Conservation (phyloP, 768 basidiomycete species). For the Lactarius psammicola region DNA sequence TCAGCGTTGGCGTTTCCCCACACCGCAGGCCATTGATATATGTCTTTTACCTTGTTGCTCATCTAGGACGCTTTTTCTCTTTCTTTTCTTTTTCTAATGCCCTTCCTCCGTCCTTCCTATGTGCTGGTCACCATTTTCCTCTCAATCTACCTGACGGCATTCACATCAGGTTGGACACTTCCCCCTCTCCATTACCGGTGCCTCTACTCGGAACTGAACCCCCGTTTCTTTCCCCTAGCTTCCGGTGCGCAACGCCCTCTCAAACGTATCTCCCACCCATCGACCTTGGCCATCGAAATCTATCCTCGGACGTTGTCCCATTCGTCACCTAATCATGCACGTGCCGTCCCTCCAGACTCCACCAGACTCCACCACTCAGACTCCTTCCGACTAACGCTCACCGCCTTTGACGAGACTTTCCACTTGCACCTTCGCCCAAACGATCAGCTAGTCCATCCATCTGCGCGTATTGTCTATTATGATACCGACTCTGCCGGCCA, state of each 20-base stretch:
- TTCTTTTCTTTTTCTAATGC: conserved; percentile 8
- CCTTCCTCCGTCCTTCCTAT: neutral
- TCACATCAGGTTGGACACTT: conserved; percentile 19
- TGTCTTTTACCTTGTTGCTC: neutral
- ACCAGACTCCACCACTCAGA: conserved; percentile 63
- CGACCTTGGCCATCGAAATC: conserved; percentile 42
- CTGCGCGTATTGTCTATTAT: conserved; percentile 70
- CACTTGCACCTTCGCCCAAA: conserved; percentile 77
- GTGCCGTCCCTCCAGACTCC: conserved; percentile 37
- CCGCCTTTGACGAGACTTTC: conserved; percentile 63
- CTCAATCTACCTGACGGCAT: conserved; percentile 10
- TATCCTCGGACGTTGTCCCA: conserved; percentile 36
- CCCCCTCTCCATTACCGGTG: neutral
- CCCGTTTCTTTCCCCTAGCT: conserved; percentile 4
- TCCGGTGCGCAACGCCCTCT: conserved; percentile 37
- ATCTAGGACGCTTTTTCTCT: neutral
- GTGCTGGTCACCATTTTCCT: conserved; percentile 31
- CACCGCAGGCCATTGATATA: neutral
- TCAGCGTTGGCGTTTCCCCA: neutral
- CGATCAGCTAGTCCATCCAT: conserved; percentile 73
- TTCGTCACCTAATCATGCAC: conserved; percentile 3
- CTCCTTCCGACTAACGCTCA: conserved; percentile 65
- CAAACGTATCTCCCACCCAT: conserved; percentile 40
- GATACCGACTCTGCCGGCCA: conserved; percentile 49
- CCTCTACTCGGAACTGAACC: neutral